Conservation (phyloP, 352 stramenopile genomes). For the Paralagenidium karlingii region DNA sequence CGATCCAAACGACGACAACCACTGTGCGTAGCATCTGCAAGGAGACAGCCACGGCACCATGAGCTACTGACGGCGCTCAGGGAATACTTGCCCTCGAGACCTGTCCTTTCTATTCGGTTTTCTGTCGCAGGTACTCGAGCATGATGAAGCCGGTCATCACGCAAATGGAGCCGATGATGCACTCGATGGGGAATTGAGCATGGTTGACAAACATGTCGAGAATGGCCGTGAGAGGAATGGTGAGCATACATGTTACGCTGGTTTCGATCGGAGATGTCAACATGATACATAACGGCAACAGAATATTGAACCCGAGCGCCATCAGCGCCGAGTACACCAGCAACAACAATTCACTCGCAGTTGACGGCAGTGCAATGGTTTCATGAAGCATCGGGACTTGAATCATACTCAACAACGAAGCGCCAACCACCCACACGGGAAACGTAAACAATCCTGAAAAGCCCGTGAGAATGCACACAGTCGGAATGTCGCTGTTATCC, state of each 20-base stretch:
- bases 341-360: conserved; percentile 17
- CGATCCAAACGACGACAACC: too few relatives aligned
- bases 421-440: conserved; percentile 30
- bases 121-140: too few relatives aligned
- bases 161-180: conserved; percentile 24
- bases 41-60: too few relatives aligned
- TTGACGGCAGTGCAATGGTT: conserved; percentile 24
- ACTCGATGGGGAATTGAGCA: conserved; percentile 29
- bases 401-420: conserved; percentile 17
- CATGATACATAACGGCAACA: conserved; percentile 24
- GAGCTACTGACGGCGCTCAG: too few relatives aligned
- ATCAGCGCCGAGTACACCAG: conserved; percentile 19
- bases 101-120: too few relatives aligned
- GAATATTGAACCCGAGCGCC: conserved; percentile 22
- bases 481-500: conserved; percentile 34
- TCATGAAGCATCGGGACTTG: conserved; percentile 29
- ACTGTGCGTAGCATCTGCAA: too few relatives aligned
- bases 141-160: conserved; percentile 39
- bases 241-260: conserved; percentile 43
- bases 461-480: conserved; percentile 28
- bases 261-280: conserved; percentile 46
- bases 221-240: conserved; percentile 31
- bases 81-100: too few relatives aligned
- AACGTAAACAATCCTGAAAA: conserved; percentile 28
- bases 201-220: conserved; percentile 28